Conservation (phyloP, 73 alveolate genomes). For the Tetrahymena elliotti region DNA sequence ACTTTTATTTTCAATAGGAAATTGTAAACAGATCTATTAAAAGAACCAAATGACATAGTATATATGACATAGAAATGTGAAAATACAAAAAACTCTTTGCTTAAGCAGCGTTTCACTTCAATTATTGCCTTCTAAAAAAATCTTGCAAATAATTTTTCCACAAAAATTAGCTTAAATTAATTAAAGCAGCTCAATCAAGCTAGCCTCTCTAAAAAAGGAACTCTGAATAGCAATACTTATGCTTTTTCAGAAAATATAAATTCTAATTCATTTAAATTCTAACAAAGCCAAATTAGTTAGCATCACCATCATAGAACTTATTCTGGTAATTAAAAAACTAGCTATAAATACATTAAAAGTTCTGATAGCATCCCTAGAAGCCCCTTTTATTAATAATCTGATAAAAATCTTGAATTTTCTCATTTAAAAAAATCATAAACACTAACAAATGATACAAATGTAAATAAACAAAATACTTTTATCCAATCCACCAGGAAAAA, state of each 20-base stretch:
- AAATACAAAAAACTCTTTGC: background rate
- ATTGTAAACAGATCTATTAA: background rate
- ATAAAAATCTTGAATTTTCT: background rate
- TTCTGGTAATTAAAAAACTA: too few relatives aligned
- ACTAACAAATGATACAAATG: background rate
- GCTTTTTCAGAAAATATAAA: background rate
- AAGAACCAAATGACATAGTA: background rate
- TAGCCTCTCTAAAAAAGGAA: background rate
- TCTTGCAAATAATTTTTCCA: background rate
- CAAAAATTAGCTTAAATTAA: background rate
- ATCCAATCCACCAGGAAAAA: background rate
- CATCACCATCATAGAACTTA: background rate
- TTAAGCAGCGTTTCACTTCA: background rate
- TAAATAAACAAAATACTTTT: background rate
- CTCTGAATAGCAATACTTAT: background rate
- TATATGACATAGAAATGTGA: background rate
- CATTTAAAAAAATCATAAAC: background rate
- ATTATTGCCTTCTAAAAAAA: background rate
- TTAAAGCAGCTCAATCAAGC: background rate
- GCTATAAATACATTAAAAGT: background rate
- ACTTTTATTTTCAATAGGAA: background rate
- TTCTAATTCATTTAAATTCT: background rate
- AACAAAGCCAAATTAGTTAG: background rate
- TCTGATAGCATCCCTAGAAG: background rate
- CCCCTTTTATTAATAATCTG: background rate